Evolutionary conservation across 768 basidiomycete species (phyloP), one percentile per base, ranked within the genome.

Genomic region (Rhodotorula diobovata): DNA sequence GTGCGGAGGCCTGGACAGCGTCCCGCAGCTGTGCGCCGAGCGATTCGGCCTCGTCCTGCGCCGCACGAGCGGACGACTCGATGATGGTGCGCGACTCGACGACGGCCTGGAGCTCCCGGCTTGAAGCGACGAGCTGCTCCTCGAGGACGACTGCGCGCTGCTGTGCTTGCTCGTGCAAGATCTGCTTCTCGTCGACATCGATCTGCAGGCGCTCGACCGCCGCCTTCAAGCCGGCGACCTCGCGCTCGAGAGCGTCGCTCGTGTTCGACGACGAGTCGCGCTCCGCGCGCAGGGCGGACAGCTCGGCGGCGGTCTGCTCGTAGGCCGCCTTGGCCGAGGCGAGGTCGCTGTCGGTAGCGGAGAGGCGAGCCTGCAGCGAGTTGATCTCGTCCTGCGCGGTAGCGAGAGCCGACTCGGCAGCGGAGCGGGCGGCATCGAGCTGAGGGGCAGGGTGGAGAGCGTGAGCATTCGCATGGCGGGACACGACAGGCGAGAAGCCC

Each of bases 71-170:
- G 1, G 30, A 20, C 3, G 30, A 10, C 23, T 60, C 58, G 14
- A 46, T 16, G 6, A 23, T 30, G 21, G 35, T 41, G 30, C 46
- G 41, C 15, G 61, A 58, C 10, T 67, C 57, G 16, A 16, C 16
- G 21, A 57, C 66, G 11, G 23, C 43, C n/a, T 32, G 58, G 59
- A 51, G 66, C 32, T 67, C 53, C 23, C 9, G 14, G 15, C 34
- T 14, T 2, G 59, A 45, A 3, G 62, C 66, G 28, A 37, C 62
- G 58, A 72, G 71, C 21, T 72, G 66, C 32, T 72, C 71, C 56
- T 72, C 66, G 50, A 72, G 50, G 32, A 63, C 28, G 4, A 43
- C n/a, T 32, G 67, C n/a, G 14, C 66, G 71, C 20, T 48, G 50
- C 45, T 63, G 66, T 8, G 62, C 50, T 41, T 70, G 68, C 35